Percentiles rank a stretch among this genome's conserved stretches.
Conservation (phyloP, 176 grass and related monocot genomes). For the Musa troglodytarum region DNA sequence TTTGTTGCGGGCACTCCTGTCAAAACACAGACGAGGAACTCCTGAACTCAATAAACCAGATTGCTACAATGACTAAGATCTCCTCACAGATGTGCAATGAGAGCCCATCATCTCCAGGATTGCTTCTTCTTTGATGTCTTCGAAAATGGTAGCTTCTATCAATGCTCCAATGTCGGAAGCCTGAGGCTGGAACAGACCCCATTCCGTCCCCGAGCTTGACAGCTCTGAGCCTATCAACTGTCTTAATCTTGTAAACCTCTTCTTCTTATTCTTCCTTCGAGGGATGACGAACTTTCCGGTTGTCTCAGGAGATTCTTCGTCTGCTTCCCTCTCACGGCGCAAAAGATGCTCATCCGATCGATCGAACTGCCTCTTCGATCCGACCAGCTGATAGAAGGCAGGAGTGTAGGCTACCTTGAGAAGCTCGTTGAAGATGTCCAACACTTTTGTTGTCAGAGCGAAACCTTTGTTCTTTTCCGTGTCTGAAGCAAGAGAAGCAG, state of each 20-base stretch:
- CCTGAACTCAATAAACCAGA: background rate
- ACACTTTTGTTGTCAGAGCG: constrained; percentile 22
- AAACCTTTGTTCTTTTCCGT: constrained; percentile 16
- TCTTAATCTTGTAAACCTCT: constrained; percentile 39
- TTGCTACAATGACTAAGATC: background rate
- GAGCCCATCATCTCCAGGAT: constrained; percentile 54
- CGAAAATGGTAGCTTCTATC: constrained; percentile 82
- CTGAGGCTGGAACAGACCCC: constrained; percentile 31
- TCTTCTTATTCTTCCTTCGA: constrained; percentile 55
- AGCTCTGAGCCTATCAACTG: constrained; percentile 51
- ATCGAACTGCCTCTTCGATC: constrained; percentile 22
- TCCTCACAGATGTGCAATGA: constrained; percentile 33
- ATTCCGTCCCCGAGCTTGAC: constrained; percentile 28
- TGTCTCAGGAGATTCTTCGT: constrained; percentile 20
- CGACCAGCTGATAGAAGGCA: constrained; percentile 3
- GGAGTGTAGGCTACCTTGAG: constrained; percentile 8
- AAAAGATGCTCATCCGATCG: constrained; percentile 21
- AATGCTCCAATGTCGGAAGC: constrained; percentile 36
- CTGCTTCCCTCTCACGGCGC: constrained; percentile 11
- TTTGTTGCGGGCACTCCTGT: too few relatives aligned
- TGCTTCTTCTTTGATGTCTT: constrained; percentile 63
- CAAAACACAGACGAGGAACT: too few relatives aligned
- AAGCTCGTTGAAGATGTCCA: constrained; percentile 29
- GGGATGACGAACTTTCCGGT: constrained; percentile 10
- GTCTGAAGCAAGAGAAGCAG: background rate